A percentile compares a stretch with the other conserved stretches of the same genome.
Evolutionary conservation across 306 rosid genomes (phyloP).

Genomic region (Potentilla sterilis): DNA sequence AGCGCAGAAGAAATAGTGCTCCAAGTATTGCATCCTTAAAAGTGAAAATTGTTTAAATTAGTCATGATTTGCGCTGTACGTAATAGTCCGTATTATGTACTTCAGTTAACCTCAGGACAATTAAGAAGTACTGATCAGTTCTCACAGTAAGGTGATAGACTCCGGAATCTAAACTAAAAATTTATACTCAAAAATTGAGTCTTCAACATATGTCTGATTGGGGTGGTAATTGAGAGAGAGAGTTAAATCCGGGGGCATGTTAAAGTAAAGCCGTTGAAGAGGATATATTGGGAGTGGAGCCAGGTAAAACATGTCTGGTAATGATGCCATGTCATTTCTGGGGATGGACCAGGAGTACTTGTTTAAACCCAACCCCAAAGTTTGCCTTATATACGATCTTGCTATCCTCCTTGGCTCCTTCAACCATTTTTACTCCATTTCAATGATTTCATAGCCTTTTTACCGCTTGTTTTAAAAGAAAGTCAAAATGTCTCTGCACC

Average conservation of each 20-base stretch:
- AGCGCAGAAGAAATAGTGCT: too few species aligned
- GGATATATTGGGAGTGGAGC: conserved; percentile 31
- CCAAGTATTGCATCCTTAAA: neutral
- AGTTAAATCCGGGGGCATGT: neutral
- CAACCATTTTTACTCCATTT: neutral
- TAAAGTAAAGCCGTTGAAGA: conserved; percentile 20
- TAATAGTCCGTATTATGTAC: too few species aligned
- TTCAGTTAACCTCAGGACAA: too few species aligned
- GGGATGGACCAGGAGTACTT: conserved; percentile 13
- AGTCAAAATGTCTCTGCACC: neutral
- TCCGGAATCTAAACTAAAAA: too few species aligned
- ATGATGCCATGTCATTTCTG: conserved; percentile 25
- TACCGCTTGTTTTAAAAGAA: neutral
- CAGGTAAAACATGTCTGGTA: conserved; percentile 45
- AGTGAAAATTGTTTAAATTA: too few species aligned
- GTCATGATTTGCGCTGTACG: neutral
- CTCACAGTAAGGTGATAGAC: too few species aligned
- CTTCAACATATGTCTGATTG: neutral
- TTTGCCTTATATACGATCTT: neutral
- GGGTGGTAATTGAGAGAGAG: neutral
- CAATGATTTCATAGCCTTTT: neutral
- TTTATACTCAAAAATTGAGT: too few species aligned
- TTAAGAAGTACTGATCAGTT: too few species aligned
- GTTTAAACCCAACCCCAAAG: neutral
- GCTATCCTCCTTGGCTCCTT: neutral